Conservation (phyloP, 805 yeast genomes). For the Pichia deserticola region DNA sequence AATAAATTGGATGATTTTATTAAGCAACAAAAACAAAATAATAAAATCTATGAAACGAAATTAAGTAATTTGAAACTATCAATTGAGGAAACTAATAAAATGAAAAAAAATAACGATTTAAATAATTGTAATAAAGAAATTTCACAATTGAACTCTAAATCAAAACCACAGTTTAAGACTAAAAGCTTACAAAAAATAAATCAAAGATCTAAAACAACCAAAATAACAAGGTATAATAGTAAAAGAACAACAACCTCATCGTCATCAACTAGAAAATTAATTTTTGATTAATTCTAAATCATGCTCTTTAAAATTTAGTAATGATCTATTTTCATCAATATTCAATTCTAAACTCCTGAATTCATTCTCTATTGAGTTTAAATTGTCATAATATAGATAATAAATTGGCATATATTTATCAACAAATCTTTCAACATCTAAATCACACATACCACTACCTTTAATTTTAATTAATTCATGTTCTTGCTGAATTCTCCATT, state of each 20-base stretch:
- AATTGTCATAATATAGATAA: conserved; percentile 47
- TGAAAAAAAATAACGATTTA: too few species aligned
- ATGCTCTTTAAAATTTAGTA: neutral
- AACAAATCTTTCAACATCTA: conserved; percentile 59
- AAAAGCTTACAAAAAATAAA: too few species aligned
- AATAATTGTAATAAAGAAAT: too few species aligned
- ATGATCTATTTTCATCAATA: conserved; percentile 8
- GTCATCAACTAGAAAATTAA: conserved; percentile 1
- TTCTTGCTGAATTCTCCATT: conserved; percentile 79
- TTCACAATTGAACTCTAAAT: too few species aligned
- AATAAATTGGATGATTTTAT: neutral
- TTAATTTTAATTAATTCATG: conserved; percentile 42
- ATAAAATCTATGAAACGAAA: neutral
- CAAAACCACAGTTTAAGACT: too few species aligned
- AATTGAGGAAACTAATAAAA: too few species aligned
- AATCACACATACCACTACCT: conserved; percentile 79
- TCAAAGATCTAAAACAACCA: neutral
- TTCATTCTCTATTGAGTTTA: conserved; percentile 6
- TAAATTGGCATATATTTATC: conserved; percentile 85
- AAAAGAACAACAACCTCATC: neutral
- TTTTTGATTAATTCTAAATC: neutral
- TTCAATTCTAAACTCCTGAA: conserved; percentile 6
- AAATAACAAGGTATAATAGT: neutral
- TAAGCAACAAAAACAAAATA: neutral
- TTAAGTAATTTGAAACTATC: neutral